These are phyloP conservation scores for Brassica carinata DNA, from an alignment of 345 rosid species.

Conservation along the genomic window DNA sequence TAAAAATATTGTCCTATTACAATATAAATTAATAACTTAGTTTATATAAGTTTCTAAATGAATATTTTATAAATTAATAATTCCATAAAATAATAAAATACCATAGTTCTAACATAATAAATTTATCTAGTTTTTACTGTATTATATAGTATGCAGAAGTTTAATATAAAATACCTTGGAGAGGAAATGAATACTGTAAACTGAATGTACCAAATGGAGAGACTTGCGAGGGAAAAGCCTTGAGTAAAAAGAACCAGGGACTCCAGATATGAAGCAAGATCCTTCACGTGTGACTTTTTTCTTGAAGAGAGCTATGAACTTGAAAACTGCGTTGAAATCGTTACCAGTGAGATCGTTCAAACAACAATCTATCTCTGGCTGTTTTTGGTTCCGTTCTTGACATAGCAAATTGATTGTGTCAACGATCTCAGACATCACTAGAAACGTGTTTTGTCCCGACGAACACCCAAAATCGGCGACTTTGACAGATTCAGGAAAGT, in stretches of 20 bases:
- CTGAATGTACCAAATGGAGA: slow-evolving; percentile 5
- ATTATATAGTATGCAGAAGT: too few relatives aligned
- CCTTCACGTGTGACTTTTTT: neutral
- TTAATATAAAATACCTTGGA: neutral
- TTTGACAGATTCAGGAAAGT: neutral
- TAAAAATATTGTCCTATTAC: too few relatives aligned
- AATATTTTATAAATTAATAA: too few relatives aligned
- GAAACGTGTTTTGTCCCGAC: slow-evolving; percentile 3
- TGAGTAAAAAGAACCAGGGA: neutral
- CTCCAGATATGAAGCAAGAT: neutral
- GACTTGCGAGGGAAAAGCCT: slow-evolving; percentile 2
- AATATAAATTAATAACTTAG: too few relatives aligned
- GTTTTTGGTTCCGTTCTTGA: neutral
- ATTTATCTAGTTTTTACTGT: too few relatives aligned
- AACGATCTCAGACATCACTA: neutral
- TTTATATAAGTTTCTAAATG: too few relatives aligned
- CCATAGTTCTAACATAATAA: too few relatives aligned
- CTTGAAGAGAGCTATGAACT: neutral
- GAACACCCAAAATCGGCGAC: slow-evolving; percentile 1
- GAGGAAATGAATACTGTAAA: neutral
- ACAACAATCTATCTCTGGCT: neutral
- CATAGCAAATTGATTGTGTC: neutral
- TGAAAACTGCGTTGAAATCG: neutral
- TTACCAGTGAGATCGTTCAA: neutral
- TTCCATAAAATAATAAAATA: too few relatives aligned